Base-by-base conservation (phyloP, 148 eudicot genomes). In the Vaccinium macrocarpon region DNA sequence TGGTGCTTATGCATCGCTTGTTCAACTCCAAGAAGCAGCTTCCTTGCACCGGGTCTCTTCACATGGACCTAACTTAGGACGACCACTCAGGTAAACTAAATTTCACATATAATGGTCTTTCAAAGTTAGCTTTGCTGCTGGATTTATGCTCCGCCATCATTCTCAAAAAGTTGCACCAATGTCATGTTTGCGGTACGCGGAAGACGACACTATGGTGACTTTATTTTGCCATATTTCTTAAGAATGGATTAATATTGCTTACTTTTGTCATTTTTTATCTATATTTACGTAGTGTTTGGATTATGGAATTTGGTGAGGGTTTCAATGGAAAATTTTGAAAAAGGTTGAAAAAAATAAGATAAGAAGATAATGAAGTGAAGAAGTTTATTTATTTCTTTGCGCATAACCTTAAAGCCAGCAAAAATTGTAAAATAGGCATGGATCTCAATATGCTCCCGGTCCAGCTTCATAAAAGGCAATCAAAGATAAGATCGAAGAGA, bases 1-100 rank as follows among this genome's bases (percentile, higher is more conserved):
- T 23, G 90, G 98, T 85, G 91, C 93, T 0, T 97, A 97, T 88
- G 86, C 96, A 19, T 90, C 98, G 0, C 97, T 97, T 81, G 86
- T 97, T 83, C 96, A 91, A 83, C 93, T 97, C 82, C 99, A 97
- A 87, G 97, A 91, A 81, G 79, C 91, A 50, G 92, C 96, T 85
- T 91, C 95, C 27, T 53, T 86, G 87, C 83, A 88, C 59, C 89
- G 84, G 56, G 46, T 73, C 62, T 85, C 94, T 48, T 92, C 96
- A n/a, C 90, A 84, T 25, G 94, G 92, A 76, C 72, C 89, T 18
- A 72, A 83, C 77, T 51, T 87, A 85, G 93, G 91, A 49, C 90
- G 89, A n/a, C 92, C 91, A 77, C 89, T 88, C 79, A 96, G 99
- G 99, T 95, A 85, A 48, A 10, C 48, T 42, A 32, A 77, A 46